Conservation (phyloP, 2,329 filamentous ascomycete species). For the Orbilia oligospora region DNA sequence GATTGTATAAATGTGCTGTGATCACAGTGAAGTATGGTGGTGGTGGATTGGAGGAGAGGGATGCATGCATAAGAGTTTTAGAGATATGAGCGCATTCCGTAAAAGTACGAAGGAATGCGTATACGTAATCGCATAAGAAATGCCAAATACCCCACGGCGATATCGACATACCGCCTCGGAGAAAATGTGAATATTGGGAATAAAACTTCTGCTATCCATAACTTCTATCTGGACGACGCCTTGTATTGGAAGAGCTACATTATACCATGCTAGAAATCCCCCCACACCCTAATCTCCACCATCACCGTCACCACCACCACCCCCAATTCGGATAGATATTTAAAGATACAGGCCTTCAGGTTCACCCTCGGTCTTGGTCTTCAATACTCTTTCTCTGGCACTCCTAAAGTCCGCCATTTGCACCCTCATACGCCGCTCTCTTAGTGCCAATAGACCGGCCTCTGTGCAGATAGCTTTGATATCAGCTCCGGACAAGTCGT, state of each 20-base stretch:
- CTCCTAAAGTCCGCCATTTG: slow-evolving; percentile 98
- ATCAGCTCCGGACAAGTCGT: slow-evolving; percentile 95
- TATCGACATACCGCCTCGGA: background rate
- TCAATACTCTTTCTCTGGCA: slow-evolving; percentile 92
- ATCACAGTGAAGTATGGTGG: background rate
- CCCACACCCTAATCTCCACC: background rate
- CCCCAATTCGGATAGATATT: slow-evolving; percentile 15
- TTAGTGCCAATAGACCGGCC: slow-evolving; percentile 91
- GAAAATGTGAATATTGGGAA: background rate
- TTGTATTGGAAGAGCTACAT: slow-evolving; percentile 24
- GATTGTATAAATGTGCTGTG: background rate
- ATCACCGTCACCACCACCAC: background rate
- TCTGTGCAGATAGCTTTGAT: slow-evolving; percentile 99
- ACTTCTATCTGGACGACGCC: slow-evolving; percentile 27
- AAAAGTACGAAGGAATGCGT: slow-evolving; percentile 30
- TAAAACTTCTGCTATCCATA: slow-evolving; percentile 17
- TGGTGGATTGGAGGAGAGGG: background rate
- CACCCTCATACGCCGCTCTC: slow-evolving; percentile 96
- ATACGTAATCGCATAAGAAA: slow-evolving; percentile 12
- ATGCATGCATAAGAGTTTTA: background rate
- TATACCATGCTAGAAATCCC: slow-evolving; percentile 22
- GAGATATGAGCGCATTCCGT: slow-evolving; percentile 6
- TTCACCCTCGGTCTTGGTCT: slow-evolving; percentile 98
- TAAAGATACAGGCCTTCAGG: slow-evolving; percentile 99
- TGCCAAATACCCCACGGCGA: background rate